phyloP scores from a whole-genome alignment of 1,284 basidiomycete species.

The Cutaneotrichosporon spelunceum region DNA sequence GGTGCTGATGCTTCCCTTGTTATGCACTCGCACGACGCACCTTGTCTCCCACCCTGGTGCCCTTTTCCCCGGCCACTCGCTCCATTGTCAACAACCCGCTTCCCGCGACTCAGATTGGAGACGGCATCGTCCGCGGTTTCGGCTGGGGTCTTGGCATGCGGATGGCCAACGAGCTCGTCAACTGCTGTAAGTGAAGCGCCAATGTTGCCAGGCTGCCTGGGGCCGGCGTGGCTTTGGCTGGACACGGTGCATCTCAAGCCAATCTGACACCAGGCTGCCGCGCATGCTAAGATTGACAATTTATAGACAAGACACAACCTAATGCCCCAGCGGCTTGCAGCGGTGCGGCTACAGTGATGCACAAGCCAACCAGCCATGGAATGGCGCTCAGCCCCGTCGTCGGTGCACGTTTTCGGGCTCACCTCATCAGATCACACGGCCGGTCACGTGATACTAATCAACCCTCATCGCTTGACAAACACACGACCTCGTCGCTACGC shows the following conservation, averaged over 20 bases:
- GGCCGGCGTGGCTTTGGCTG: too few relatives aligned
- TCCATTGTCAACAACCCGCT: too few relatives aligned
- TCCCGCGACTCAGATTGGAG: slow-evolving; percentile 6
- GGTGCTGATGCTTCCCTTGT: not conserved
- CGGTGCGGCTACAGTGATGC: not conserved
- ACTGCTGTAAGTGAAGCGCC: slow-evolving; percentile 12
- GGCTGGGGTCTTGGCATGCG: slow-evolving; percentile 17
- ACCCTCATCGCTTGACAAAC: not conserved
- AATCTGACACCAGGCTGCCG: not conserved
- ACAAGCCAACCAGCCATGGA: too few relatives aligned
- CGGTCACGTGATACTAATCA: too few relatives aligned
- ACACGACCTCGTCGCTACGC: not conserved
- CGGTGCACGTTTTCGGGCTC: too few relatives aligned
- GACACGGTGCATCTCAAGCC: not conserved
- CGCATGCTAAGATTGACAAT: not conserved
- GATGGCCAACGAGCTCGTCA: slow-evolving; percentile 14
- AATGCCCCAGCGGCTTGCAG: not conserved
- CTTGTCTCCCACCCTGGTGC: too few relatives aligned
- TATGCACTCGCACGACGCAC: not conserved
- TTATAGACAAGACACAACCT: not conserved
- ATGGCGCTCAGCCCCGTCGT: too few relatives aligned
- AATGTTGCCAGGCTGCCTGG: too few relatives aligned
- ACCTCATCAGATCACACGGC: not conserved
- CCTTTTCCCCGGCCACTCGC: not conserved
- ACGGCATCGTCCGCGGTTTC: slow-evolving; percentile 14